Base-by-base conservation (phyloP, 345 rosid genomes). In the Moricandia arvensis region DNA sequence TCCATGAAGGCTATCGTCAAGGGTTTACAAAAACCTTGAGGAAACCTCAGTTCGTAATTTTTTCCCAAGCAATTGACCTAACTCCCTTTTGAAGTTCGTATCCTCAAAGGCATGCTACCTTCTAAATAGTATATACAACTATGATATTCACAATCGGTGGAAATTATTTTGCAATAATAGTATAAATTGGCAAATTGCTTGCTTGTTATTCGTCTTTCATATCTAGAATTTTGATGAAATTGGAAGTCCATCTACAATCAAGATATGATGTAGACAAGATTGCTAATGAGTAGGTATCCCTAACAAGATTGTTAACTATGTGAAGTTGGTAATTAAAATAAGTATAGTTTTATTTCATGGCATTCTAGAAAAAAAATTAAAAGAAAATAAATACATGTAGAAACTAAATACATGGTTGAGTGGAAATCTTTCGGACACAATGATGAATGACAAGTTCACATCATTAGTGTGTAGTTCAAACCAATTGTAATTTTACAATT, bases 61-160 rank as follows among this genome's bases (percentile, higher is more conserved):
- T 71, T 34, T 66, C 73, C 59, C 77, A 78, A 78, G 81, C 81
- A 78, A 78, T 62, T 66, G 59, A 78, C 81, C 77, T 72, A 72
- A 66, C 81, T 34, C 38, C 41, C 72, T 71, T 66, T 57, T 73
- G n/a, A 38, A 24, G 27, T 72, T 72, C 81, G 73, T 78, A 72
- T 72, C 65, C 78, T 72, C 65, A 61, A 78, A 73, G 78, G 81
- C 78, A 78, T 72, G 69, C 69, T 69, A 72, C 77, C 74, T 72
- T 73, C 17, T 53, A 72, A 51, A 60, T 67, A 37, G 12, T 64
- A 4, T 64, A 16, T 1, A 6, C 21, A 8, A 34, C 41, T 37
- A 43, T 68, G 0, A 35, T 24, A 35, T 29, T 43, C 10, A 59
- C 68, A 21, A 21, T 21, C 24, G 24, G 1, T 21, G 24, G 24